phyloP scores from a whole-genome alignment of 345 rosid species.

The Pseudoturritis turrita region DNA sequence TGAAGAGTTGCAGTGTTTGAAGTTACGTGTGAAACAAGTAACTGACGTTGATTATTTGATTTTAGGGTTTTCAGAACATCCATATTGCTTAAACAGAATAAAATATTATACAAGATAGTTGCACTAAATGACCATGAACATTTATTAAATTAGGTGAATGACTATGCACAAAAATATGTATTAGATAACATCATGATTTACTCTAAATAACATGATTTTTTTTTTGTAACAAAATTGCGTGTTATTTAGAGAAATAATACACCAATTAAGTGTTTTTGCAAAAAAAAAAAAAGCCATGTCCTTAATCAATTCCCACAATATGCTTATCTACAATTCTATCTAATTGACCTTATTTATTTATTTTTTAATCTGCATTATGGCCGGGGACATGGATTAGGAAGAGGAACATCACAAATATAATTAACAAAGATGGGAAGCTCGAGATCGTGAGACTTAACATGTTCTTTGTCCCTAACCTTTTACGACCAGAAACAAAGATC shows the following conservation, averaged over 20 bases:
- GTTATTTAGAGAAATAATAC: too few relatives aligned
- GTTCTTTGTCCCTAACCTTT: constrained; percentile 18
- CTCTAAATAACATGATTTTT: too few relatives aligned
- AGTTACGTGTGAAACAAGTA: constrained; percentile 9
- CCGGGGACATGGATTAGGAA: constrained; percentile 2
- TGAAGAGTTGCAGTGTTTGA: background rate
- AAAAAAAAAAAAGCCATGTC: background rate
- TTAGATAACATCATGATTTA: too few relatives aligned
- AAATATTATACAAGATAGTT: background rate
- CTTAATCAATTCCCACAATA: background rate
- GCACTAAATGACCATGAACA: background rate
- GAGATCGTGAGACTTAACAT: constrained; percentile 25
- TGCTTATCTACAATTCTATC: too few relatives aligned
- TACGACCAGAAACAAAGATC: constrained; percentile 25
- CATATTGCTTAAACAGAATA: background rate
- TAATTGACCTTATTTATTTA: too few relatives aligned
- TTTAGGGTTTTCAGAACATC: background rate
- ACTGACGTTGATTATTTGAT: background rate
- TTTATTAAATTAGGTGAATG: background rate
- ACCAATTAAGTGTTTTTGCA: too few relatives aligned
- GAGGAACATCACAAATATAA: constrained; percentile 16
- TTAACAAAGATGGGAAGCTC: constrained; percentile 30
- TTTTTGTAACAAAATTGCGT: too few relatives aligned
- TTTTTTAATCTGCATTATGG: background rate
- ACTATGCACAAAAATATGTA: too few relatives aligned